Conservation (phyloP, 2,329 filamentous ascomycete species). For the Cladophialophora psammophila region DNA sequence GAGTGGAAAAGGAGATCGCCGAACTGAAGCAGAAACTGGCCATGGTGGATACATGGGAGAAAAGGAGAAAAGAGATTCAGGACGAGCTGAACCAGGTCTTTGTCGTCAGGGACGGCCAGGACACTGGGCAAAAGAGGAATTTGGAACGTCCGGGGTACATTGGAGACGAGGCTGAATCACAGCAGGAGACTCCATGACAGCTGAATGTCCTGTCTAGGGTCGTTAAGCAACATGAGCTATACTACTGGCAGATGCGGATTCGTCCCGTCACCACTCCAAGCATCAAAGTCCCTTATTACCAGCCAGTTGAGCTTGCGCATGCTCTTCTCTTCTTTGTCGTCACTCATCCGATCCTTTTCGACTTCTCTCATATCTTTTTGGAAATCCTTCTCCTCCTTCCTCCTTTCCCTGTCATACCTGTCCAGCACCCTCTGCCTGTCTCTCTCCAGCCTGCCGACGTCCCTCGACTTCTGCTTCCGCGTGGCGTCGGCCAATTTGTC, state of each 20-base stretch:
- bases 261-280: neutral
- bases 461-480: slow-evolving; percentile 7
- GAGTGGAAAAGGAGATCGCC: slow-evolving; percentile 87
- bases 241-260: slow-evolving; percentile 8
- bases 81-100: slow-evolving; percentile 74
- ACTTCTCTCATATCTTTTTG: slow-evolving; percentile 18
- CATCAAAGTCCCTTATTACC: slow-evolving; percentile 15
- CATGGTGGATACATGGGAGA: slow-evolving; percentile 85
- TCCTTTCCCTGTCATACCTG: slow-evolving; percentile 15
- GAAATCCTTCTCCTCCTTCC: slow-evolving; percentile 14
- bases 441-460: slow-evolving; percentile 11
- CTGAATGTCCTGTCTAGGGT: neutral
- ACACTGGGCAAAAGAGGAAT: neutral
- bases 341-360: slow-evolving; percentile 12
- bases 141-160: slow-evolving; percentile 1
- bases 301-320: slow-evolving; percentile 25
- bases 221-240: neutral
- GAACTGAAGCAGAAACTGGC: slow-evolving; percentile 81
- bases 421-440: slow-evolving; percentile 7
- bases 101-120: slow-evolving; percentile 51
- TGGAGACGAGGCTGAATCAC: neutral
- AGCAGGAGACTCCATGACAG: neutral
- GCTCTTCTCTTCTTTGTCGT: slow-evolving; percentile 25
- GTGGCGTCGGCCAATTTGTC: slow-evolving; percentile 16
- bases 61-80: slow-evolving; percentile 80